Evolutionary conservation across 345 rosid genomes (phyloP).

Genomic region (Firmiana major): DNA sequence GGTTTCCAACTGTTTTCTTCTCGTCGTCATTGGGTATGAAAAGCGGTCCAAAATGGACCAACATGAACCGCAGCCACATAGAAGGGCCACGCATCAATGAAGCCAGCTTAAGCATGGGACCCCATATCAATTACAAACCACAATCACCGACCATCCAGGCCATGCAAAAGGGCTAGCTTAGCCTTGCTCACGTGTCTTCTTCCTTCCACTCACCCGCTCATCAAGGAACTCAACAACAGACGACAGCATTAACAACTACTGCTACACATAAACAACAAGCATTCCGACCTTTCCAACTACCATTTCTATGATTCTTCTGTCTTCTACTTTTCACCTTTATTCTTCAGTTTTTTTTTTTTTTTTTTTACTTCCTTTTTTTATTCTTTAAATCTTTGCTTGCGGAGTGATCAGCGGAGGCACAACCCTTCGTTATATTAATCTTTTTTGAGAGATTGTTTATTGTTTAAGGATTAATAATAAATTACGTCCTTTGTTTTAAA

Average conservation of each 20-base stretch:
- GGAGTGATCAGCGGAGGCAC: slow-evolving; percentile 28
- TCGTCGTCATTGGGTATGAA: too few relatives aligned
- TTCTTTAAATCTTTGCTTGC: slow-evolving; percentile 11
- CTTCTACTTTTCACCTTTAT: not conserved
- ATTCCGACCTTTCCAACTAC: not conserved
- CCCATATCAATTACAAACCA: not conserved
- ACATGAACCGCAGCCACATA: not conserved
- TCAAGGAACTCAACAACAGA: not conserved
- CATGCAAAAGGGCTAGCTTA: not conserved
- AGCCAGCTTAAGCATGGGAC: not conserved
- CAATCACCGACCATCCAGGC: slow-evolving; percentile 3
- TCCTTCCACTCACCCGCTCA: not conserved
- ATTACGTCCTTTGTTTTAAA: too few relatives aligned
- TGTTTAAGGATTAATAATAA: not conserved
- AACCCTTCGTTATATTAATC: not conserved
- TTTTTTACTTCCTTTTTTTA: not conserved
- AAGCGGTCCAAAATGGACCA: too few relatives aligned
- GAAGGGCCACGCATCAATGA: not conserved
- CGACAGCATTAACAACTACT: too few relatives aligned
- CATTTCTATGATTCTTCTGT: not conserved
- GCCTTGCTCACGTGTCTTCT: not conserved
- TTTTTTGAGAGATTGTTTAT: not conserved
- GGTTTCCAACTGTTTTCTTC: too few relatives aligned
- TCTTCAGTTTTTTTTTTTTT: not conserved
- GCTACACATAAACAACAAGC: too few relatives aligned